phyloP scores from a whole-genome alignment of 2,329 filamentous ascomycete genomes.

The Neurospora sp. region DNA sequence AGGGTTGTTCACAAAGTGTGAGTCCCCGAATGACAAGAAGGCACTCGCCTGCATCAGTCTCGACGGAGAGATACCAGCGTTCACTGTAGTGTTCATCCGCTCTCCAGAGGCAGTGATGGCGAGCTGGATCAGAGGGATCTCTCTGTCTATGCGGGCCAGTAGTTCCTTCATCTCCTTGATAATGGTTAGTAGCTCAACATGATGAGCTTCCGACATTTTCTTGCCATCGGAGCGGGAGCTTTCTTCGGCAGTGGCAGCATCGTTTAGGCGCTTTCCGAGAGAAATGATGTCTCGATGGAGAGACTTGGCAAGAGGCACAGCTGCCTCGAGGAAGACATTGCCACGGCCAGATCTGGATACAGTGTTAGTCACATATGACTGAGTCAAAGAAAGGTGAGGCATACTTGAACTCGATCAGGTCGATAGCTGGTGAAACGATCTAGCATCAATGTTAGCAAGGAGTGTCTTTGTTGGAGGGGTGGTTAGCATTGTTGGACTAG shows the following conservation, averaged over 20 bases:
- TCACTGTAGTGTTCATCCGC: slow-evolving; percentile 69
- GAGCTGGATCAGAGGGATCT: slow-evolving; percentile 83
- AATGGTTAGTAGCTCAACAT: slow-evolving; percentile 58
- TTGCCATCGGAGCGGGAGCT: slow-evolving; percentile 31
- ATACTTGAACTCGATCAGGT: slow-evolving; percentile 84
- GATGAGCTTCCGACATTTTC: slow-evolving; percentile 44
- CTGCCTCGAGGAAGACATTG: slow-evolving; percentile 64
- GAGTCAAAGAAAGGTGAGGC: slow-evolving; percentile 15
- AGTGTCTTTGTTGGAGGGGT: neutral
- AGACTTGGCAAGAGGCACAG: slow-evolving; percentile 71
- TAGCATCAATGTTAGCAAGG: slow-evolving; percentile 23
- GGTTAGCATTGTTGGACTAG: neutral
- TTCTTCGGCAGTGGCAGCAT: slow-evolving; percentile 57
- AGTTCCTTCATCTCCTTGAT: slow-evolving; percentile 66
- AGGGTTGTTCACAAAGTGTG: slow-evolving; percentile 61
- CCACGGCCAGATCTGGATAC: slow-evolving; percentile 37
- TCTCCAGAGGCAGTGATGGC: slow-evolving; percentile 92
- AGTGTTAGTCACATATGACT: slow-evolving; percentile 1
- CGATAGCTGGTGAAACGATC: slow-evolving; percentile 84
- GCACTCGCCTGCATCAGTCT: slow-evolving; percentile 87
- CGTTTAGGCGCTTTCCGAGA: slow-evolving; percentile 65
- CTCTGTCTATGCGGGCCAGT: slow-evolving; percentile 73
- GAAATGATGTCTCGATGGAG: slow-evolving; percentile 75
- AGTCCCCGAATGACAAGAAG: slow-evolving; percentile 78
- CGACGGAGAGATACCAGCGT: slow-evolving; percentile 79